Conservation (phyloP, 495 filamentous ascomycete genomes). For the Penicillium maclennaniae region DNA sequence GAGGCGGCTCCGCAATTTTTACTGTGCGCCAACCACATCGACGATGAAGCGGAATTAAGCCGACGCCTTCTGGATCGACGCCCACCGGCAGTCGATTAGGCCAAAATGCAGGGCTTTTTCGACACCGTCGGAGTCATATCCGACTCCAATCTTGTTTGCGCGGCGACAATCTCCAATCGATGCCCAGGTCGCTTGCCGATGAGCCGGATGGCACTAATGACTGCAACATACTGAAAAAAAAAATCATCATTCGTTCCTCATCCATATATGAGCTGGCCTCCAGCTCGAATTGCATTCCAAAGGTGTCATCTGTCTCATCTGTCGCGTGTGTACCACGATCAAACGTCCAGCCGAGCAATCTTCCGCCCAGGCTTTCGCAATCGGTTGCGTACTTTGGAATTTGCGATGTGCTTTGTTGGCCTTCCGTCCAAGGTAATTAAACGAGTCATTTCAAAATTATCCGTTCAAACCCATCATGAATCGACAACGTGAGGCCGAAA, state of each 20-base stretch:
- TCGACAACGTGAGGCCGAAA: conserved; percentile 40
- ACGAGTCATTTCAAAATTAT: neutral
- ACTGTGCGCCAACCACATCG: conserved; percentile 12
- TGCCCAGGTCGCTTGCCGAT: conserved; percentile 17
- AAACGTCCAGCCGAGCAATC: neutral
- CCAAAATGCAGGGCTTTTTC: conserved; percentile 11
- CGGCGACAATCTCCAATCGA: conserved; percentile 24
- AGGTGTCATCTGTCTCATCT: neutral
- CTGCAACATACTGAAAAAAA: conserved; percentile 3
- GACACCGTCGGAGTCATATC: conserved; percentile 19
- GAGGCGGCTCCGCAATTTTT: conserved; percentile 5
- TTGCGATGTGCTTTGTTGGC: neutral
- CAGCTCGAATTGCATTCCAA: neutral
- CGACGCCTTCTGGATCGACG: conserved; percentile 7
- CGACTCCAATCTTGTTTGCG: conserved; percentile 10
- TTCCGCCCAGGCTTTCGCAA: neutral
- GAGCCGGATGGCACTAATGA: conserved; percentile 12
- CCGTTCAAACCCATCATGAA: conserved; percentile 26
- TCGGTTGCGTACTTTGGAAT: neutral
- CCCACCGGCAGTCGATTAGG: conserved; percentile 16
- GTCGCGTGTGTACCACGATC: neutral
- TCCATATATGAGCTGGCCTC: neutral
- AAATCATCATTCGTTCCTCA: conserved; percentile 1
- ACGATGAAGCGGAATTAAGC: conserved; percentile 18
- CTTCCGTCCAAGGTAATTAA: neutral